phyloP scores from a whole-genome alignment of 2,329 filamentous ascomycete genomes.

The Cryphonectria radicalis region DNA sequence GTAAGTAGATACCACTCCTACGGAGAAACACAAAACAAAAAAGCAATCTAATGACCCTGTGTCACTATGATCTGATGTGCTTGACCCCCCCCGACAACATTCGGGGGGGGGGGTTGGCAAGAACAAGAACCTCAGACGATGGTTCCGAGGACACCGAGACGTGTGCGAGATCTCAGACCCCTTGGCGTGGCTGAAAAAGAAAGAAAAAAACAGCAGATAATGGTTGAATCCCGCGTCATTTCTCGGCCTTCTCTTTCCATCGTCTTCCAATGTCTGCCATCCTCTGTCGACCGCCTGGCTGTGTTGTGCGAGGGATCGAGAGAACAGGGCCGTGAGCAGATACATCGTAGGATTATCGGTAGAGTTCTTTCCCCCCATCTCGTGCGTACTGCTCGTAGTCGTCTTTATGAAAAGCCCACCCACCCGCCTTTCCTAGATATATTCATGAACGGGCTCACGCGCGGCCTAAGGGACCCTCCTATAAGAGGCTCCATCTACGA shows the following conservation, averaged over 20 bases:
- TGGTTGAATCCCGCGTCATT: not conserved
- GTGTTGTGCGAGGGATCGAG: not conserved
- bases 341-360: not conserved
- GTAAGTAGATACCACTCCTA: no score
- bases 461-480: not conserved
- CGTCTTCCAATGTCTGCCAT: not conserved
- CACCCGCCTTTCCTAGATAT: not conserved
- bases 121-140: not conserved
- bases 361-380: not conserved
- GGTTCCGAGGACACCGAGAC: no score
- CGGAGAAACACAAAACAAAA: no score
- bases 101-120: no score
- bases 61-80: not conserved
- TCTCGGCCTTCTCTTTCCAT: not conserved
- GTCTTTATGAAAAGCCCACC: not conserved
- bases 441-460: not conserved
- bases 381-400: not conserved
- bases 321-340: not conserved
- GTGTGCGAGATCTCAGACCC: no score
- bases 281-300: not conserved
- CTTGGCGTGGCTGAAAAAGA: not conserved
- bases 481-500: not conserved
- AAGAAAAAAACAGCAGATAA: no score
- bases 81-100: no score
- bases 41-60: not conserved